Conservation (phyloP, 768 basidiomycete species). For the Lactarius trivialis region DNA sequence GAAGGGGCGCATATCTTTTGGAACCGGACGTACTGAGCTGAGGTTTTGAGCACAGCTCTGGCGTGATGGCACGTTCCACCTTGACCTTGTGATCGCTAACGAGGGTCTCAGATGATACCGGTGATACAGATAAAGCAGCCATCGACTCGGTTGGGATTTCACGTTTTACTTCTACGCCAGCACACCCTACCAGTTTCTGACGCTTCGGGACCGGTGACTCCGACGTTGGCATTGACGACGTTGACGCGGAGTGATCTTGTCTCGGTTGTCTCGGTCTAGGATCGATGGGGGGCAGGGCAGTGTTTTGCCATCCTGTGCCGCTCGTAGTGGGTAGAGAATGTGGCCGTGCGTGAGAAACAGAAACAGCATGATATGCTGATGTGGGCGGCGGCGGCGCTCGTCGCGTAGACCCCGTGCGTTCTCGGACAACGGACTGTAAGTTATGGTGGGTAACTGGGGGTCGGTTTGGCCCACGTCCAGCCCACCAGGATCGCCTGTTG, state of each 20-base stretch:
- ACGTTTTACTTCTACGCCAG: background rate
- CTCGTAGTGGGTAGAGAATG: background rate
- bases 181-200: background rate
- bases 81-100: conserved; percentile 12
- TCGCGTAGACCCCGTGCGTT: background rate
- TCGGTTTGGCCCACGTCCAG: background rate
- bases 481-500: background rate
- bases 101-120: conserved; percentile 9
- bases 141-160: background rate
- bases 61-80: conserved; percentile 17
- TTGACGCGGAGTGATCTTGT: background rate
- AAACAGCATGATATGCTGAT: background rate
- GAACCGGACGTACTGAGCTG: conserved; percentile 15
- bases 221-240: background rate
- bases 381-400: background rate
- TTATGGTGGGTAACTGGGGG: background rate
- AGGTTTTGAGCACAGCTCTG: conserved; percentile 1
- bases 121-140: background rate
- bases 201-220: background rate
- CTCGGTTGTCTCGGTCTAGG: background rate
- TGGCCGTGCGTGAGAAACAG: background rate
- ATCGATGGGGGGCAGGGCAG: background rate
- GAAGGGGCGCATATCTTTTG: conserved; percentile 17
- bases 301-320: background rate
- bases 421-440: background rate